Conservation (phyloP, 1,284 basidiomycete genomes). For the Sutorius eximius region DNA sequence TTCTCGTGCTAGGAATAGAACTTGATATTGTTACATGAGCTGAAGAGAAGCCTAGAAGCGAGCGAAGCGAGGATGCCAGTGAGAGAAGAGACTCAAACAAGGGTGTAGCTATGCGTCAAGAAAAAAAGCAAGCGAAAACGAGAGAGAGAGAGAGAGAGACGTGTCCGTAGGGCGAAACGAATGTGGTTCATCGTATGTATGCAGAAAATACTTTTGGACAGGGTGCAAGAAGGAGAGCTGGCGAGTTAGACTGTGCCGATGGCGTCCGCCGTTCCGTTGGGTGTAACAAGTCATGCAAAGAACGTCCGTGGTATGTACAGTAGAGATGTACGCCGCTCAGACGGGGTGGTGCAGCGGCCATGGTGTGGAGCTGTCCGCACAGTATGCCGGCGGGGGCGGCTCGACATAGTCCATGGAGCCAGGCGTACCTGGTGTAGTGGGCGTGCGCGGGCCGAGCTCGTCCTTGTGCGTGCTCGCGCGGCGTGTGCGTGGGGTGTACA, state of each 20-base stretch:
- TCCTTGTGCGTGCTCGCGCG: constrained; percentile 27
- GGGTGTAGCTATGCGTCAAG: not conserved
- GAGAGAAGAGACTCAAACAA: not conserved
- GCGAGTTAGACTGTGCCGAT: constrained; percentile 8
- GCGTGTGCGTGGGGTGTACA: constrained; percentile 7
- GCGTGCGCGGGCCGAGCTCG: constrained; percentile 17
- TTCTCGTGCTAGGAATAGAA: constrained; percentile 3
- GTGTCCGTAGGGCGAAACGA: not conserved
- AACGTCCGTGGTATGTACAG: not conserved
- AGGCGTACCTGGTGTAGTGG: constrained; percentile 14
- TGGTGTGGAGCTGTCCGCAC: constrained; percentile 10
- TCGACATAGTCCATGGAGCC: constrained; percentile 19
- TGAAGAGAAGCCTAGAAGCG: not conserved
- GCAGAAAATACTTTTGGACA: not conserved
- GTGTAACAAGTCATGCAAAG: not conserved
- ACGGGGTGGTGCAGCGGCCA: constrained; percentile 3
- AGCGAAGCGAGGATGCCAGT: too few relatives aligned
- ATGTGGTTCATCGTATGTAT: not conserved
- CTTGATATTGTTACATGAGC: not conserved
- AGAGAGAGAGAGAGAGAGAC: too few relatives aligned
- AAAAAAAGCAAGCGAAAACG: not conserved
- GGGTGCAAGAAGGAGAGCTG: not conserved
- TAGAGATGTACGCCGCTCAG: not conserved
- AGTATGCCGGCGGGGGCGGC: constrained; percentile 30
- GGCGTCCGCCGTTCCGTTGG: constrained; percentile 1